Conservation (phyloP, 345 rosid species). For the Limnanthes douglasii region DNA sequence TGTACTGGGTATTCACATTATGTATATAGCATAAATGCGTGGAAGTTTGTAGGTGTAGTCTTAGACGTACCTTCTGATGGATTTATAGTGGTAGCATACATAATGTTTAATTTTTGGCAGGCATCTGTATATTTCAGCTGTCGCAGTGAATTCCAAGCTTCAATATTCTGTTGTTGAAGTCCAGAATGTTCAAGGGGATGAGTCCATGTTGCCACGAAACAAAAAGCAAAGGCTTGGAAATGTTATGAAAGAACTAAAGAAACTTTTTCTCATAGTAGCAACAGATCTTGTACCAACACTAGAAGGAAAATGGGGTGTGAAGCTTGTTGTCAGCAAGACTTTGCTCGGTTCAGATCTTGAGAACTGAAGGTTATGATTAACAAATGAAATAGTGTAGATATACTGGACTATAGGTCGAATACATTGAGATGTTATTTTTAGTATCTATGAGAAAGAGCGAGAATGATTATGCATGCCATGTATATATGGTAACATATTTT, state of each 20-base stretch:
- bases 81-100: too few species aligned
- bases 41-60: too few species aligned
- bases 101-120: too few species aligned
- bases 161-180: slow-evolving; percentile 78
- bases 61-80: too few species aligned
- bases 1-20: too few species aligned
- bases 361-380: slow-evolving; percentile 56
- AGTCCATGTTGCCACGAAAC: slow-evolving; percentile 19
- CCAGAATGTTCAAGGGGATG: slow-evolving; percentile 28
- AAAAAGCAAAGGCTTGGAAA: slow-evolving; percentile 44
- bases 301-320: slow-evolving; percentile 72
- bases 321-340: slow-evolving; percentile 51
- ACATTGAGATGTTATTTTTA: too few species aligned
- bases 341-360: slow-evolving; percentile 76
- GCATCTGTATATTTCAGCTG: too few species aligned
- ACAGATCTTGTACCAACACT: slow-evolving; percentile 67
- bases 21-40: too few species aligned
- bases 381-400: not conserved
- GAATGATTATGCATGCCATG: too few species aligned
- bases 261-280: slow-evolving; percentile 52
- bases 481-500: too few species aligned
- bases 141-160: slow-evolving; percentile 83
- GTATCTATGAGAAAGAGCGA: too few species aligned
- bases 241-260: slow-evolving; percentile 46
- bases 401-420: too few species aligned